Base-by-base conservation (phyloP, 2,329 filamentous ascomycete species). In the Colletotrichum liriopes region DNA sequence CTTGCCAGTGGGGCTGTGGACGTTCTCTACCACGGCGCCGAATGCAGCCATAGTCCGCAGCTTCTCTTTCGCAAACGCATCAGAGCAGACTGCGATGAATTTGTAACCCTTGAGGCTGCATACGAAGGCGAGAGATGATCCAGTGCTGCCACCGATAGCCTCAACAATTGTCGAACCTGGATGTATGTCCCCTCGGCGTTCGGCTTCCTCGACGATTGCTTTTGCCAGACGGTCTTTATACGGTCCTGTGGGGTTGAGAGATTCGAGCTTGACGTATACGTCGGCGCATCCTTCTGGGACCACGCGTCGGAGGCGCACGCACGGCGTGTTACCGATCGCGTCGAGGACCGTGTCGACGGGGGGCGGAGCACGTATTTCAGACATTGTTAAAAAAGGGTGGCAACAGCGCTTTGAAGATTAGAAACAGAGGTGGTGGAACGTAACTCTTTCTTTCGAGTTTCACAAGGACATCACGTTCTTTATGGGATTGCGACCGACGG, bases 61-160 rank as follows among this genome's bases (percentile, higher is more conserved):
- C 54, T 74, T 75, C 41, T 75, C 74, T 1, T 47, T 35, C 9
- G 73, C 67, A 16, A 65, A 65, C 12, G 45, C 67, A 26, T 72
- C 51, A 11, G 69, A 72, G 29, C 61, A 52, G 59, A 74, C 52
- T 16, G 66, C 71, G 9, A 39, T 32, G 23, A 73, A 73, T 9
- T 75, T 75, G 54, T 79, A 80, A 3, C 75, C 73, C 58, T 77
- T 78, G 29, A 78, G 73, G 5, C 76, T 55, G 55, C 73, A 74
- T 11, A 71, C 64, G 32, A 49, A 75, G 29, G 65, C 66, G 11
- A 74, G 71, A 3, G 71, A 73, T 14, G 67, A 66, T 9, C 71
- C 71, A 2, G 71, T 73, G 37, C 71, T 74, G 49, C 73, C 71
- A 5, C 73, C 73, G 11, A 71, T 74, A 32, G 67, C 71, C 43